A percentile compares a stretch with the other conserved stretches of the same genome.
phyloP scores from a whole-genome alignment of 2,329 filamentous ascomycete genomes.

The Pochonia chlamydosporia region DNA sequence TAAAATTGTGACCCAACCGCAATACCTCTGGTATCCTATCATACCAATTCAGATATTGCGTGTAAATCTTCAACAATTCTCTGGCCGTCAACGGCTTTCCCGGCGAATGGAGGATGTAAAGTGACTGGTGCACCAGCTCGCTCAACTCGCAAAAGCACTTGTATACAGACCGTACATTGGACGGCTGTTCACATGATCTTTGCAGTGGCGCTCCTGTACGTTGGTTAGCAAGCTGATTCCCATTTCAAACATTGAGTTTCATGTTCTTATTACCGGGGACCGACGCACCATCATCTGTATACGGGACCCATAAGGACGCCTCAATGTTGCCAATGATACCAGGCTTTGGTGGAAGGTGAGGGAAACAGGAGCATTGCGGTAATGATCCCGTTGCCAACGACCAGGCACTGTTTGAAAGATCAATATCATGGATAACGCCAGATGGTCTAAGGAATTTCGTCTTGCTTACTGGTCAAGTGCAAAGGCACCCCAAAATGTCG shows the following conservation, averaged over 20 bases:
- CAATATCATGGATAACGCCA: constrained; percentile 10
- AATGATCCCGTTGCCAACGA: constrained; percentile 58
- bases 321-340: constrained; percentile 55
- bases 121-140: constrained; percentile 65
- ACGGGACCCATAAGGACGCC: constrained; percentile 53
- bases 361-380: constrained; percentile 53
- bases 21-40: constrained; percentile 59
- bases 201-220: constrained; percentile 44
- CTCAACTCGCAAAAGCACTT: constrained; percentile 67
- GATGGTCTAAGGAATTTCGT: not conserved
- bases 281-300: constrained; percentile 48
- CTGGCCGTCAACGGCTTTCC: constrained; percentile 58
- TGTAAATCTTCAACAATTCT: constrained; percentile 59
- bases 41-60: constrained; percentile 67
- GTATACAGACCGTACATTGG: constrained; percentile 62
- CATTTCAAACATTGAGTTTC: not conserved
- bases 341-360: constrained; percentile 52
- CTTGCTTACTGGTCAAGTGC: constrained; percentile 56
- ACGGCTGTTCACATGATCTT: constrained; percentile 54
- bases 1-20: constrained; percentile 61
- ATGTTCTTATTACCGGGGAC: not conserved
- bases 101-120: constrained; percentile 68
- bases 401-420: constrained; percentile 46
- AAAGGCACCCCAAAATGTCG: constrained; percentile 58
- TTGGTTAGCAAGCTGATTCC: not conserved